Evolutionary conservation across 2,329 filamentous ascomycete species (phyloP).

Genomic region (Nemania sp.): DNA sequence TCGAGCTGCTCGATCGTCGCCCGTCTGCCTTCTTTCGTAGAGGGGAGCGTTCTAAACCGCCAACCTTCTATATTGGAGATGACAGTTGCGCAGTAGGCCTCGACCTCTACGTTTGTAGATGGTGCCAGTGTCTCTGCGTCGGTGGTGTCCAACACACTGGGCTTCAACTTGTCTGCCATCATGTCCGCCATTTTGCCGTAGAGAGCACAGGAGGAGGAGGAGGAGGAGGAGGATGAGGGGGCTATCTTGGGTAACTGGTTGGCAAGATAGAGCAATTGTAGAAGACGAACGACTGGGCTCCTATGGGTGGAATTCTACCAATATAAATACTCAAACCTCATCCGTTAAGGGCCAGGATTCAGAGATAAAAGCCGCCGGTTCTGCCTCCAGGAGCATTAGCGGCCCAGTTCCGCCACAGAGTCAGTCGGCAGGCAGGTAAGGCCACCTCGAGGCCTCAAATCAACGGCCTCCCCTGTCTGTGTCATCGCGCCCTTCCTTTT

Average conservation of each 20-base stretch:
- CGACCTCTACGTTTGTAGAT: constrained; percentile 11
- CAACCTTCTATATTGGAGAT: constrained; percentile 35
- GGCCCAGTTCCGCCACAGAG: constrained; percentile 4
- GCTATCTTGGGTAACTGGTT: background rate
- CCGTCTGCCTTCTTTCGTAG: constrained; percentile 1
- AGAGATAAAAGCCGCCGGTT: background rate
- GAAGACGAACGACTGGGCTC: background rate
- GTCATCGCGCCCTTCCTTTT: background rate
- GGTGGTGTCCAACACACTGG: constrained; percentile 3
- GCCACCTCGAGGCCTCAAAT: background rate
- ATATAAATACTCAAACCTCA: constrained; percentile 14
- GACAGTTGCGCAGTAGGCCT: constrained; percentile 32
- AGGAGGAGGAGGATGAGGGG: background rate
- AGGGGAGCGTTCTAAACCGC: constrained; percentile 5
- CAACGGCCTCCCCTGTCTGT: background rate
- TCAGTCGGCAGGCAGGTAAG: background rate
- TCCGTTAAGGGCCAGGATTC: background rate
- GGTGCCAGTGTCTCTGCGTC: background rate
- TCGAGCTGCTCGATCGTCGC: constrained; percentile 30
- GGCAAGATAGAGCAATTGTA: too few relatives aligned
- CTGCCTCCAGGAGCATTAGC: background rate
- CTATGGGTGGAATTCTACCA: background rate
- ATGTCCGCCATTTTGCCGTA: background rate
- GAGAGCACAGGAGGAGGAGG: background rate
- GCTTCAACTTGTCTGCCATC: constrained; percentile 15